phyloP scores from a whole-genome alignment of 331 rosid genomes.

The Acacia pycnantha region DNA sequence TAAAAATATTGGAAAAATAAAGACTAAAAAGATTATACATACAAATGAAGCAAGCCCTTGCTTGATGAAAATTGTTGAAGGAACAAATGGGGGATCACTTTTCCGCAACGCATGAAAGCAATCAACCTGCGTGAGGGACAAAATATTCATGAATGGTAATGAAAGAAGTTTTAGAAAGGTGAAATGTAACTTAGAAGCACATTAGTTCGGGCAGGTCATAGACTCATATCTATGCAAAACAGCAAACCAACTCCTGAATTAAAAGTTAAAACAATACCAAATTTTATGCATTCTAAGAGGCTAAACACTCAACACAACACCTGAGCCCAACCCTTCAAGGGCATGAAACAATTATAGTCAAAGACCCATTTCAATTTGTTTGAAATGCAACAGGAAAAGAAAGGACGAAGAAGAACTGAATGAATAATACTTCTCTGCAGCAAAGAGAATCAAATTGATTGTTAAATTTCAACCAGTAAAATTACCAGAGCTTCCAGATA shows the following conservation, averaged over 20 bases:
- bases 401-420: background rate
- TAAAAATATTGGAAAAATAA: background rate
- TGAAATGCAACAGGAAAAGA: constrained; percentile 3
- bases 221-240: background rate
- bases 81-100: constrained; percentile 94
- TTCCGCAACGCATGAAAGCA: constrained; percentile 96
- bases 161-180: constrained; percentile 16
- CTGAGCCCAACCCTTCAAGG: background rate
- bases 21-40: constrained; percentile 39
- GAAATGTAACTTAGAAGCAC: background rate
- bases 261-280: background rate
- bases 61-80: constrained; percentile 80
- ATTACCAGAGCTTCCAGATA: constrained; percentile 88
- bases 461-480: constrained; percentile 14
- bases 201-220: background rate
- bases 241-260: background rate
- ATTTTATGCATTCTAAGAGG: constrained; percentile 17
- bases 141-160: constrained; percentile 4
- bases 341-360: background rate
- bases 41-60: constrained; percentile 92
- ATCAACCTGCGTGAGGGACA: constrained; percentile 66
- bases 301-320: background rate
- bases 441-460: constrained; percentile 7
- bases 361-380: constrained; percentile 17
- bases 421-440: constrained; percentile 1